phyloP scores from a whole-genome alignment of 495 filamentous ascomycete genomes.

The Aspergillus baeticus region DNA sequence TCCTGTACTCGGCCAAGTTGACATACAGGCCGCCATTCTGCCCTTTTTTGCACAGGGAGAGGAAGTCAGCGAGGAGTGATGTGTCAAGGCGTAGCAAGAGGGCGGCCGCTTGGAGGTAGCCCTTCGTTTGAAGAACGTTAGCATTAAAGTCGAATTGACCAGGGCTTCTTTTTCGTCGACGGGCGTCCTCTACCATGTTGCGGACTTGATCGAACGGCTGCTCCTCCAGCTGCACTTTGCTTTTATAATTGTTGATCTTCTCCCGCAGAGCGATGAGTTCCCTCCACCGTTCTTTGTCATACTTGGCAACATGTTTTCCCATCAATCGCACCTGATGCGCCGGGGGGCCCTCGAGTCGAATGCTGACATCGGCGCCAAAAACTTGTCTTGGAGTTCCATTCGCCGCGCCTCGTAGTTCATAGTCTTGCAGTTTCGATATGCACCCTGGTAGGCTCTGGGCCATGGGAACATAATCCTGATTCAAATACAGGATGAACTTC shows the following conservation, averaged over 20 bases:
- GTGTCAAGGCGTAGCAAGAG: slow-evolving; percentile 57
- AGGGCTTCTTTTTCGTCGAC: slow-evolving; percentile 33
- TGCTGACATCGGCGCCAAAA: slow-evolving; percentile 15
- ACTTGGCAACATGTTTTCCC: neutral
- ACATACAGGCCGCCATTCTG: slow-evolving; percentile 16
- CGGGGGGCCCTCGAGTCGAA: slow-evolving; percentile 22
- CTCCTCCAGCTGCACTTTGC: slow-evolving; percentile 51
- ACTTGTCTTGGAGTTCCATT: slow-evolving; percentile 13
- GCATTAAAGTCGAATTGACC: slow-evolving; percentile 47
- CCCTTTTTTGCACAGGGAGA: slow-evolving; percentile 23
- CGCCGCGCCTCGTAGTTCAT: neutral
- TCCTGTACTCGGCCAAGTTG: slow-evolving; percentile 36
- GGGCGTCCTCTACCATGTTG: slow-evolving; percentile 53
- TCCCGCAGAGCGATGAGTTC: slow-evolving; percentile 37
- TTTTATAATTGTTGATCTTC: slow-evolving; percentile 40
- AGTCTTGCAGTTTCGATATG: slow-evolving; percentile 23
- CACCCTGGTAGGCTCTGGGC: slow-evolving; percentile 35
- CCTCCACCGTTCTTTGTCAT: slow-evolving; percentile 34
- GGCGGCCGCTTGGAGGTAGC: slow-evolving; percentile 45
- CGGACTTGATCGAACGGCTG: slow-evolving; percentile 63
- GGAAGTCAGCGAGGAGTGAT: slow-evolving; percentile 56
- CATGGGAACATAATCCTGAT: slow-evolving; percentile 49
- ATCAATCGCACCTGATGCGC: slow-evolving; percentile 16
- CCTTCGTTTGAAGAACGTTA: slow-evolving; percentile 46
- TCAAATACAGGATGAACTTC: slow-evolving; percentile 58